Base-by-base conservation (phyloP, 2,329 filamentous ascomycete genomes). In the Rutstroemia sp. region DNA sequence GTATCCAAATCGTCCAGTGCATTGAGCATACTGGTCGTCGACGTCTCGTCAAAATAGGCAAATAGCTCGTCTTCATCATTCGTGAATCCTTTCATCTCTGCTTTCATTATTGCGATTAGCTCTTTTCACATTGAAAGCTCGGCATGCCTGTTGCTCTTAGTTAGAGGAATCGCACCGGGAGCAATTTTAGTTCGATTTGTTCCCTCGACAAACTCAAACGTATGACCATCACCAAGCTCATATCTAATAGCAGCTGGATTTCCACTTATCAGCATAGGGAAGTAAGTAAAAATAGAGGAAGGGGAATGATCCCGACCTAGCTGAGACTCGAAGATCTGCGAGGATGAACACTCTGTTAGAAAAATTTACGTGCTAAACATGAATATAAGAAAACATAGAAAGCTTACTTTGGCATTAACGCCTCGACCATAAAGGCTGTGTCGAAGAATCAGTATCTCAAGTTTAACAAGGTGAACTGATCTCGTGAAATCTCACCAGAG, bases 171-270 rank as follows among this genome's bases (percentile, higher is more conserved):
- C 34, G 21, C 16, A 38, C 27, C 34, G 19, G 27, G 48, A 5
- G 27, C 30, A 39, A 50, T 19, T 37, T 27, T 12, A 39, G 18
- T 30, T 7, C 18, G 48, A 3, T 27, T 38, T 5, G 27, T 30
- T 30, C 57, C 59, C 48, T 61, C 59, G 8, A 59, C 50, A 18
- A 61, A 61, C 18, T 61, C 57, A 42, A 41, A 61, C 3, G 54
- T 59, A 34, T 61, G 59, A 2, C 59, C 46, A 23, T 54, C 52
- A 8, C 52, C 59, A 2, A 61, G 48, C 37, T 59, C 57, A 52
- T 55, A 58, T 37, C 54, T 54, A 16, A 61, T 38, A 8, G 59
- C 48, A 23, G 59, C 59, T 61, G 21, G 9, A 45, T 44, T 45
- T 14, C 18, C 12, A 19, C 4, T 19, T 45, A 4, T 45, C 4